A percentile compares a stretch with the other conserved stretches of the same genome.
These are phyloP conservation scores for Cytospora chrysosperma DNA, from an alignment of 2,329 filamentous ascomycete species.

Conservation along the genomic window DNA sequence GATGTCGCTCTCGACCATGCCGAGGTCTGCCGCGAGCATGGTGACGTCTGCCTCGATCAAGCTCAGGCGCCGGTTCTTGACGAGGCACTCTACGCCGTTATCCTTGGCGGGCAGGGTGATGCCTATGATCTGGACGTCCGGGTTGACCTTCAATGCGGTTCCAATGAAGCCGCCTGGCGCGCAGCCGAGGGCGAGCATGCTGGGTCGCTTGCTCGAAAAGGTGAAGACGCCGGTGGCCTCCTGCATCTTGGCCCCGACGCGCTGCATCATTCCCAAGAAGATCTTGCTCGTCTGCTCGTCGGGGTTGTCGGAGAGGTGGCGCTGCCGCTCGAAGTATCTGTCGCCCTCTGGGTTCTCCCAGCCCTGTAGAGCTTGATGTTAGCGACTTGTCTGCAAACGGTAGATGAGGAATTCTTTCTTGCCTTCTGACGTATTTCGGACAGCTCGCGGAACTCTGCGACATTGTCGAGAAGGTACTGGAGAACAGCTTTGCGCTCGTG, in stretches of 20 bases:
- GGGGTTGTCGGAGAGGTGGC: constrained; percentile 37
- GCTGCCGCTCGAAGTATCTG: constrained; percentile 41
- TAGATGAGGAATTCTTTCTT: background rate
- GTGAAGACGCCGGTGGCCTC: constrained; percentile 33
- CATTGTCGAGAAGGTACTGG: constrained; percentile 17
- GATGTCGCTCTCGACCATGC: constrained; percentile 29
- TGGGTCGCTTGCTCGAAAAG: constrained; percentile 23
- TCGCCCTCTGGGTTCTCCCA: constrained; percentile 46
- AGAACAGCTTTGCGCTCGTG: background rate
- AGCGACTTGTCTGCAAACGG: background rate
- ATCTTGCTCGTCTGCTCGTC: constrained; percentile 22
- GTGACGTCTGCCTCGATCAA: constrained; percentile 44
- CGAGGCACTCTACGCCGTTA: constrained; percentile 14
- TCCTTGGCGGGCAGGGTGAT: constrained; percentile 12
- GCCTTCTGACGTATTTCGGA: constrained; percentile 10
- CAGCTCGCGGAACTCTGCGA: constrained; percentile 10
- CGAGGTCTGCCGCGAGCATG: constrained; percentile 51
- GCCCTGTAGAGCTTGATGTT: constrained; percentile 35
- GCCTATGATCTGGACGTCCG: constrained; percentile 31
- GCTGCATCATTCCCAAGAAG: constrained; percentile 45
- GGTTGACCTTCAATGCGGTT: constrained; percentile 38
- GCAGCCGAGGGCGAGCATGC: constrained; percentile 54
- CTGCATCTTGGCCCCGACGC: constrained; percentile 44
- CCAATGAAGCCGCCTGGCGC: constrained; percentile 54
- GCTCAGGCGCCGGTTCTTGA: constrained; percentile 5